A percentile compares a stretch with the other conserved stretches of the same genome.
phyloP scores from a whole-genome alignment of 345 rosid genomes.

The Dovyalis caffra region DNA sequence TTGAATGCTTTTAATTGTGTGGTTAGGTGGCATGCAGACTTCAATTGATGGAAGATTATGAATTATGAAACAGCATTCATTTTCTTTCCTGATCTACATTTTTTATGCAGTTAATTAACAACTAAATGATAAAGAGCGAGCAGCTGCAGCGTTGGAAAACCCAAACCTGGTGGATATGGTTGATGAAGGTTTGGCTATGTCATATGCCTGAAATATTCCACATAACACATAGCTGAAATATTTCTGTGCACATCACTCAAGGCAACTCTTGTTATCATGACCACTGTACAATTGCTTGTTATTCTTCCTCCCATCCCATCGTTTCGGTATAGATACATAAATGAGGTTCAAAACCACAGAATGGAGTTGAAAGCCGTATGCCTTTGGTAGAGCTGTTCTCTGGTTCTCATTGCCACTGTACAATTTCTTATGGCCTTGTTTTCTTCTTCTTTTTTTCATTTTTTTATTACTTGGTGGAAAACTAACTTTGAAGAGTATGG shows the following conservation, averaged over 20 bases:
- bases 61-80: background rate
- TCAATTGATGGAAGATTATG: background rate
- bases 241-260: background rate
- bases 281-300: background rate
- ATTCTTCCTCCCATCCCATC: background rate
- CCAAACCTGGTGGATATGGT: constrained; percentile 89
- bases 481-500: no score
- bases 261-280: background rate
- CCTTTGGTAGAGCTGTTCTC: background rate
- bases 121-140: constrained; percentile 88
- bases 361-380: background rate
- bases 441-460: background rate
- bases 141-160: constrained; percentile 92
- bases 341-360: background rate
- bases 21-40: background rate
- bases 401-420: background rate
- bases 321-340: constrained; percentile 6
- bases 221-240: constrained; percentile 11
- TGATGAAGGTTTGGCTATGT: constrained; percentile 75
- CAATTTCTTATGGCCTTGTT: background rate
- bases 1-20: background rate
- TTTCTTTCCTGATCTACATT: background rate
- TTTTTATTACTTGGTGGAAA: no score
- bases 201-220: constrained; percentile 39
- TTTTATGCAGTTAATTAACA: constrained; percentile 80